phyloP scores from a whole-genome alignment of 768 basidiomycete species.

The Podaxis pistillaris region DNA sequence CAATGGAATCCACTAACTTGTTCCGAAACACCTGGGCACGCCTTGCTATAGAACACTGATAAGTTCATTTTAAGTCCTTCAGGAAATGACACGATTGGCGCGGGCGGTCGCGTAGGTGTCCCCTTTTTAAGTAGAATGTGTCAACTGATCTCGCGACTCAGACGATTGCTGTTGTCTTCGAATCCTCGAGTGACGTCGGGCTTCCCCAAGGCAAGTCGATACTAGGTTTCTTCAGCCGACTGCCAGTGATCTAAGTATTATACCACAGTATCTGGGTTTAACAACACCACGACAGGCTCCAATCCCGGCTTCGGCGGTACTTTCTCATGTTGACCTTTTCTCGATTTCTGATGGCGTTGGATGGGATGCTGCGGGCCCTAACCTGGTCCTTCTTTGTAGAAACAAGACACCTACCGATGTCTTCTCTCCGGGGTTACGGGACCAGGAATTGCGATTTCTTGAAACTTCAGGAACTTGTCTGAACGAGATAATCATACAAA shows the following conservation, averaged over 20 bases:
- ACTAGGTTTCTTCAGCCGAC: slow-evolving; percentile 58
- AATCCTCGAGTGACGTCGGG: slow-evolving; percentile 61
- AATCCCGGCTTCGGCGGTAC: slow-evolving; percentile 57
- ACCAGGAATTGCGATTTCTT: slow-evolving; percentile 61
- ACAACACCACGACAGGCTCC: slow-evolving; percentile 57
- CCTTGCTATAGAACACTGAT: slow-evolving; percentile 34
- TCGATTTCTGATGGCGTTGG: slow-evolving; percentile 25
- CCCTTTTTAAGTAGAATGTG: background rate
- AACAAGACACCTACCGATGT: background rate
- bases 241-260: slow-evolving; percentile 23
- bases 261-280: slow-evolving; percentile 41
- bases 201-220: slow-evolving; percentile 42
- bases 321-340: background rate
- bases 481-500: background rate
- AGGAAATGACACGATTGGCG: slow-evolving; percentile 22
- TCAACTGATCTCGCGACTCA: slow-evolving; percentile 17
- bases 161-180: slow-evolving; percentile 58
- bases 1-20: slow-evolving; percentile 57
- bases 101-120: slow-evolving; percentile 48
- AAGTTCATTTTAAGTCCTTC: background rate
- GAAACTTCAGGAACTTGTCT: slow-evolving; percentile 44
- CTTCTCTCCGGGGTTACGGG: slow-evolving; percentile 47
- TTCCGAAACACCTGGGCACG: slow-evolving; percentile 60
- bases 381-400: background rate
- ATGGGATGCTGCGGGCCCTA: slow-evolving; percentile 50